Percentiles rank a stretch among this genome's conserved stretches.
Conservation (phyloP, 2,329 filamentous ascomycete species). For the Colletotrichum sublineola region DNA sequence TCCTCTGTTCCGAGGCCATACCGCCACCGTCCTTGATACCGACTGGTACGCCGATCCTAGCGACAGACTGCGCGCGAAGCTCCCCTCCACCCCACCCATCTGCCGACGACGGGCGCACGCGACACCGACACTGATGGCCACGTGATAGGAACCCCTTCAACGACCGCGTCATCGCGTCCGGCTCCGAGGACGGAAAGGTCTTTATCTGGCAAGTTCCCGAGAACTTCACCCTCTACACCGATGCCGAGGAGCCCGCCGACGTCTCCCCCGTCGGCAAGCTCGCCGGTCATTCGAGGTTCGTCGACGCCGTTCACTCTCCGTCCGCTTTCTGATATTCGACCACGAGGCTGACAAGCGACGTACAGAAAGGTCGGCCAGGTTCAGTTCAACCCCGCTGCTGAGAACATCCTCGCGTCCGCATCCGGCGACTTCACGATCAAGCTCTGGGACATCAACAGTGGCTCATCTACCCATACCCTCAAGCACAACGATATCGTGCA, state of each 20-base stretch:
- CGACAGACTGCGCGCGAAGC: slow-evolving; percentile 37
- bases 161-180: slow-evolving; percentile 91
- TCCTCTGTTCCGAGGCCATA: slow-evolving; percentile 96
- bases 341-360: slow-evolving; percentile 12
- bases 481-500: slow-evolving; percentile 94
- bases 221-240: slow-evolving; percentile 85
- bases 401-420: slow-evolving; percentile 93
- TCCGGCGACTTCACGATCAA: slow-evolving; percentile 97
- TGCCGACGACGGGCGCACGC: slow-evolving; percentile 28
- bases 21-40: slow-evolving; percentile 93
- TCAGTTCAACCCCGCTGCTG: slow-evolving; percentile 95
- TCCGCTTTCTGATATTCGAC: background rate
- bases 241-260: slow-evolving; percentile 86
- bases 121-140: slow-evolving; percentile 47
- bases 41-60: slow-evolving; percentile 79
- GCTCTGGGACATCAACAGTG: slow-evolving; percentile 91
- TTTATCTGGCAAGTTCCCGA: slow-evolving; percentile 97
- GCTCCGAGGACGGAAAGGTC: slow-evolving; percentile 96
- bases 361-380: slow-evolving; percentile 96
- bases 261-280: slow-evolving; percentile 86
- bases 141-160: slow-evolving; percentile 89
- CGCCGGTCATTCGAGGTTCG: slow-evolving; percentile 85
- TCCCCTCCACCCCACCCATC: slow-evolving; percentile 20
- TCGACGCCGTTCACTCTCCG: slow-evolving; percentile 23
- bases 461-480: slow-evolving; percentile 79